Conservation (phyloP, 1,284 basidiomycete species). For the Fomitopsis schrenkii region DNA sequence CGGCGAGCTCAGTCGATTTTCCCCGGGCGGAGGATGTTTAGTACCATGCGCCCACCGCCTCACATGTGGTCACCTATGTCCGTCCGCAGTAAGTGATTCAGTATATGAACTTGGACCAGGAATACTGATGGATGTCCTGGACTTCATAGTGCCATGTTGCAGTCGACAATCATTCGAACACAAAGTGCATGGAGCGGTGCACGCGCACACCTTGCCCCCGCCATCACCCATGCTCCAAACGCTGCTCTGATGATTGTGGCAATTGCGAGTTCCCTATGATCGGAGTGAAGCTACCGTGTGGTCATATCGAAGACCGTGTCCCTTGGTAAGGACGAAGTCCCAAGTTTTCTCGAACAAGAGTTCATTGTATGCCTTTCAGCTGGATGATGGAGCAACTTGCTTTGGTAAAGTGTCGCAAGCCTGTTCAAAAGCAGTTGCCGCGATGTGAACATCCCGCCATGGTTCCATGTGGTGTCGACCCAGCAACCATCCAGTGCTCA, state of each 20-base stretch:
- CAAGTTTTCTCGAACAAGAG: background rate
- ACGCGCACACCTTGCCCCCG: slow-evolving; percentile 45
- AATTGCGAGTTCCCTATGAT: slow-evolving; percentile 48
- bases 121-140: background rate
- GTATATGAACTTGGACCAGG: background rate
- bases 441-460: slow-evolving; percentile 52
- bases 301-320: slow-evolving; percentile 44
- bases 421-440: slow-evolving; percentile 44
- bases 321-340: slow-evolving; percentile 44
- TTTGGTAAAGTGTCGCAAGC: slow-evolving; percentile 40
- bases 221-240: slow-evolving; percentile 55
- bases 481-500: slow-evolving; percentile 35
- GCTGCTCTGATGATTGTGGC: slow-evolving; percentile 56
- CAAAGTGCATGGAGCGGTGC: slow-evolving; percentile 37
- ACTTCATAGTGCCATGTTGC: slow-evolving; percentile 60
- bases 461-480: slow-evolving; percentile 44
- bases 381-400: slow-evolving; percentile 40
- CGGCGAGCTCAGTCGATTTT: slow-evolving; percentile 43
- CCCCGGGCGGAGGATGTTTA: slow-evolving; percentile 63
- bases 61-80: slow-evolving; percentile 67
- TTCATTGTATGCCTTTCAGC: slow-evolving; percentile 29
- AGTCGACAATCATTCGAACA: slow-evolving; percentile 17
- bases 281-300: slow-evolving; percentile 55
- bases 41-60: slow-evolving; percentile 49
- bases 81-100: slow-evolving; percentile 44